phyloP scores from a whole-genome alignment of 768 basidiomycete genomes.

The Boletus reticuloceps region DNA sequence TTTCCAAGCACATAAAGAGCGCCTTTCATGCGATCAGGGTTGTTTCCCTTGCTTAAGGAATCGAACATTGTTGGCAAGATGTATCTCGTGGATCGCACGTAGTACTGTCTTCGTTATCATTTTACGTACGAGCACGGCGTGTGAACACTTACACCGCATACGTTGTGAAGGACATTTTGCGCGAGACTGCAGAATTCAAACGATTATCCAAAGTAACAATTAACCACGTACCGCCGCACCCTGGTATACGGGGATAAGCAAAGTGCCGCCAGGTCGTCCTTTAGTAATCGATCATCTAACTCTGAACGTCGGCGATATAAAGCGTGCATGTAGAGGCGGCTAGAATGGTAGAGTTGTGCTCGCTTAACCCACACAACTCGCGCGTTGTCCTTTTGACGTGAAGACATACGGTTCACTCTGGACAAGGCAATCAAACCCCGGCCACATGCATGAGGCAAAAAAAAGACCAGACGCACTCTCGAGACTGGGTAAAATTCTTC shows the following conservation, averaged over 20 bases:
- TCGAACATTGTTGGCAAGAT: constrained; percentile 59
- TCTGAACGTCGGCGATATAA: constrained; percentile 70
- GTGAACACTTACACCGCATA: constrained; percentile 52
- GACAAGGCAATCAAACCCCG: not conserved
- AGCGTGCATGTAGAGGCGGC: constrained; percentile 74
- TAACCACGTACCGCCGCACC: constrained; percentile 57
- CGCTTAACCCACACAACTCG: constrained; percentile 74
- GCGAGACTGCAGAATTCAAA: constrained; percentile 49
- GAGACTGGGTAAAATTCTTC: constrained; percentile 38
- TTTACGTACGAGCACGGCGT: not conserved
- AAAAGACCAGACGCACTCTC: constrained; percentile 21
- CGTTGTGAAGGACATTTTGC: constrained; percentile 61
- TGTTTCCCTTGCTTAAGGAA: constrained; percentile 67
- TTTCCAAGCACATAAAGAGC: constrained; percentile 80
- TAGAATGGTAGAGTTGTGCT: constrained; percentile 75
- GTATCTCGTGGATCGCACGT: constrained; percentile 66
- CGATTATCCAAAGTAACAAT: not conserved
- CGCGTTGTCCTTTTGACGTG: constrained; percentile 72
- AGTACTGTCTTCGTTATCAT: constrained; percentile 46
- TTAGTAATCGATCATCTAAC: constrained; percentile 68
- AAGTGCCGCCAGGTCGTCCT: constrained; percentile 62
- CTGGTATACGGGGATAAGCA: constrained; percentile 80
- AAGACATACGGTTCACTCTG: constrained; percentile 65
- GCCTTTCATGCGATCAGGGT: constrained; percentile 95
- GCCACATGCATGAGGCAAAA: not conserved